Percentiles rank a stretch among this genome's conserved stretches.
phyloP scores from a whole-genome alignment of 2,329 filamentous ascomycete species.

The Xylariaceae sp. region DNA sequence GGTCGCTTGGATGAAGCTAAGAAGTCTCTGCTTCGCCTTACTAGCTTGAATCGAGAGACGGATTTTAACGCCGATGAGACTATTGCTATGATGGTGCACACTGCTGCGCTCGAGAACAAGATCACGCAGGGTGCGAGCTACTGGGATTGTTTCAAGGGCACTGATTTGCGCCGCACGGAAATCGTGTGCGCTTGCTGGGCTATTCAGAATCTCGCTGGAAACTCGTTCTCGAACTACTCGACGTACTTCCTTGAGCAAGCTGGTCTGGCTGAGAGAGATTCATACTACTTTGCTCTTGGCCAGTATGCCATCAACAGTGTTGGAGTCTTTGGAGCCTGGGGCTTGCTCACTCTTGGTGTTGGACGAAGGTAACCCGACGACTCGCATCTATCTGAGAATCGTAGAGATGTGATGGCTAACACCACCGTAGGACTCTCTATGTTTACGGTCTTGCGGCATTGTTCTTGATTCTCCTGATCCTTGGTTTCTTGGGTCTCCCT shows the following conservation, averaged over 20 bases:
- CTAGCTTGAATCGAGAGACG: slow-evolving; percentile 58
- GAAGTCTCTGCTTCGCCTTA: slow-evolving; percentile 60
- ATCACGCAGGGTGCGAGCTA: slow-evolving; percentile 73
- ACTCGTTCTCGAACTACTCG: slow-evolving; percentile 62
- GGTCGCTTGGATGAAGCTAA: slow-evolving; percentile 64
- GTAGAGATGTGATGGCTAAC: slow-evolving; percentile 44
- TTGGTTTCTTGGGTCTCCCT: slow-evolving; percentile 79
- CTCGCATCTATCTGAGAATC: neutral
- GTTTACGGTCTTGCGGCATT: slow-evolving; percentile 71
- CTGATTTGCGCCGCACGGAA: slow-evolving; percentile 74
- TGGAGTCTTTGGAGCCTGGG: slow-evolving; percentile 78
- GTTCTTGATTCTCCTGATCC: slow-evolving; percentile 71
- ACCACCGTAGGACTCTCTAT: slow-evolving; percentile 57
- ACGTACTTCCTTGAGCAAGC: slow-evolving; percentile 60
- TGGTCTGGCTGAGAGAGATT: slow-evolving; percentile 47
- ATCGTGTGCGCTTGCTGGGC: slow-evolving; percentile 63
- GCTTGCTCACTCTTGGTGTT: slow-evolving; percentile 68
- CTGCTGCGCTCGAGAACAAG: slow-evolving; percentile 72
- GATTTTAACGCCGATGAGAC: slow-evolving; percentile 81
- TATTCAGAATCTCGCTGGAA: slow-evolving; percentile 61
- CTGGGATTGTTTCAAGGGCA: slow-evolving; percentile 78
- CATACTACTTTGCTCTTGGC: slow-evolving; percentile 60
- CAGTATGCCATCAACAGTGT: slow-evolving; percentile 71
- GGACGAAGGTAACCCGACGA: slow-evolving; percentile 55
- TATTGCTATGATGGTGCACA: slow-evolving; percentile 89